phyloP scores from a whole-genome alignment of 1,284 basidiomycete species.

The Ceratorhiza oryzae-sativae region DNA sequence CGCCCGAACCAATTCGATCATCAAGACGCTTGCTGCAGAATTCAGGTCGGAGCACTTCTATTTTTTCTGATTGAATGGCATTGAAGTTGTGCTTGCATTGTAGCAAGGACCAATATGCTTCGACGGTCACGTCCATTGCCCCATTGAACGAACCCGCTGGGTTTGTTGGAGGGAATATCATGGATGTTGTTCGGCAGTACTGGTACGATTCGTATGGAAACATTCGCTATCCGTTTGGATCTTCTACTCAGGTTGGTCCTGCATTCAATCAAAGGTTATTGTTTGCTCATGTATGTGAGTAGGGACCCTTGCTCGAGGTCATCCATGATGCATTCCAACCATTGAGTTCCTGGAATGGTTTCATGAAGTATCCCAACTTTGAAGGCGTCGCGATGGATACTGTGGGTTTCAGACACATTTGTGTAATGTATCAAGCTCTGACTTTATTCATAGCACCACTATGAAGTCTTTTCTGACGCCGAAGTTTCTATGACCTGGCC shows the following conservation, averaged over 20 bases:
- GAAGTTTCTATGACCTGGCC: constrained; percentile 60
- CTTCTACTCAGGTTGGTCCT: neutral
- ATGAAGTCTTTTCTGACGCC: constrained; percentile 76
- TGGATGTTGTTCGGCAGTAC: constrained; percentile 69
- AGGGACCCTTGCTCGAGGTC: constrained; percentile 70
- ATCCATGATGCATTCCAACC: constrained; percentile 89
- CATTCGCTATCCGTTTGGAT: constrained; percentile 61
- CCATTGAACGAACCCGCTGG: constrained; percentile 85
- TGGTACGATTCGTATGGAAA: constrained; percentile 77
- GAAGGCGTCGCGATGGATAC: constrained; percentile 61
- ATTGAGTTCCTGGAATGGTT: constrained; percentile 75
- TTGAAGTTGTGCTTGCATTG: constrained; percentile 54
- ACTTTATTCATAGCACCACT: constrained; percentile 65
- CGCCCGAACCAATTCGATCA: constrained; percentile 70
- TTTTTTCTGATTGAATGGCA: constrained; percentile 49
- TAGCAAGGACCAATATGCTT: constrained; percentile 45
- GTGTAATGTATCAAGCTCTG: constrained; percentile 29
- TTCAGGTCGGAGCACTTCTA: constrained; percentile 45
- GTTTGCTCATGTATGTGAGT: neutral
- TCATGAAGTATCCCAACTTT: constrained; percentile 61
- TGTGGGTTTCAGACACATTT: constrained; percentile 23
- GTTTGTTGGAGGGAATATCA: constrained; percentile 63
- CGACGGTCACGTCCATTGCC: constrained; percentile 62
- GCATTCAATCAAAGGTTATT: constrained; percentile 44
- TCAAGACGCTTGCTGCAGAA: constrained; percentile 63